A percentile compares a stretch with the other conserved stretches of the same genome.
phyloP scores from a whole-genome alignment of 2,329 filamentous ascomycete species.

The Fusarium azukiicola region DNA sequence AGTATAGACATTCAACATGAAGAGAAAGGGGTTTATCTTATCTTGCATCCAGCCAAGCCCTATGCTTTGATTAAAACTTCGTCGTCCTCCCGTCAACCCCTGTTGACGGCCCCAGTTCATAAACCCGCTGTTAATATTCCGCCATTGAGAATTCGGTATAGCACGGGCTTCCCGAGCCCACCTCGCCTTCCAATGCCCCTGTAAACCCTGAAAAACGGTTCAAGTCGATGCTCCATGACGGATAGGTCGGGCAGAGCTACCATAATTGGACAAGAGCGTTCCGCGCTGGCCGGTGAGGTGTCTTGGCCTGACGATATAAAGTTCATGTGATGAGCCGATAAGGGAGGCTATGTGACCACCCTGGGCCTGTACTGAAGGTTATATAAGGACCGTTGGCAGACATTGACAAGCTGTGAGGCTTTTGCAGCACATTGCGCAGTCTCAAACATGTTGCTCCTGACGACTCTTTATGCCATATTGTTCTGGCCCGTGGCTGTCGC shows the following conservation, averaged over 20 bases:
- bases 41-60: not conserved
- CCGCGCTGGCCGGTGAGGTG: not conserved
- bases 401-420: not conserved
- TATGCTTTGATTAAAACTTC: conserved; percentile 4
- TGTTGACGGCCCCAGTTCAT: not conserved
- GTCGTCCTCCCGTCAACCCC: not conserved
- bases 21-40: conserved; percentile 7
- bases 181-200: conserved; percentile 12
- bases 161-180: not conserved
- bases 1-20: not conserved
- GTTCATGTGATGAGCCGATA: conserved; percentile 9
- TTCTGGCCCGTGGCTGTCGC: conserved; percentile 56
- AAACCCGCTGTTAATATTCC: conserved; percentile 18
- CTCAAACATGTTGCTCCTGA: conserved; percentile 53
- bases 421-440: not conserved
- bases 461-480: conserved; percentile 51
- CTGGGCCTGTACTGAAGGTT: not conserved
- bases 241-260: not conserved
- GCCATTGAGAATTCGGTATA: conserved; percentile 7
- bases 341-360: not conserved
- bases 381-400: not conserved
- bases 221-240: conserved; percentile 1
- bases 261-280: conserved; percentile 11
- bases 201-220: conserved; percentile 14
- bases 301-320: conserved; percentile 1